phyloP scores from a whole-genome alignment of 2,329 filamentous ascomycete genomes.

The Trichoderma atroviride region DNA sequence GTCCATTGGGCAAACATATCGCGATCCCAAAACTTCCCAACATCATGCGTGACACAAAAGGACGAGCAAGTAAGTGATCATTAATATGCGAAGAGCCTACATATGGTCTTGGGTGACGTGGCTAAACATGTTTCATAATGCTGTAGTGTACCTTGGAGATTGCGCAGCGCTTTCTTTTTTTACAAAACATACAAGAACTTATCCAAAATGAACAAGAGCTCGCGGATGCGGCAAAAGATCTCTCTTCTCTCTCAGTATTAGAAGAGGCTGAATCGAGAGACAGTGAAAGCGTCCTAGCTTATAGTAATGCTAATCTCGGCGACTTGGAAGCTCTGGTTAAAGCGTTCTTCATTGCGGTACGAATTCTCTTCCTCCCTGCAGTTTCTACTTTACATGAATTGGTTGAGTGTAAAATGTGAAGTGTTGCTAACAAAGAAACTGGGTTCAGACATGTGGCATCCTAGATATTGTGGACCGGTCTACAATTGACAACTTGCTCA shows the following conservation, averaged over 20 bases:
- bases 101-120: too few species aligned
- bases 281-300: slow-evolving; percentile 1
- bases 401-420: neutral
- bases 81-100: too few species aligned
- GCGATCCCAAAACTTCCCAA: slow-evolving; percentile 2
- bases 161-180: slow-evolving; percentile 12
- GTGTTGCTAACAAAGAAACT: neutral
- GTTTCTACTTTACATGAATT: neutral
- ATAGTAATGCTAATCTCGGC: slow-evolving; percentile 2
- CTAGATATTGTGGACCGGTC: slow-evolving; percentile 2
- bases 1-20: neutral
- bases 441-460: neutral
- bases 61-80: neutral
- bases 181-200: slow-evolving; percentile 10
- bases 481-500: neutral
- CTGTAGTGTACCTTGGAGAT: slow-evolving; percentile 8
- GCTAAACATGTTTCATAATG: neutral
- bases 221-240: neutral
- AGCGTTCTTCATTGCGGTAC: neutral
- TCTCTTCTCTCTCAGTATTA: neutral
- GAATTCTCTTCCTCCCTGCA: neutral
- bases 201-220: neutral
- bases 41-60: slow-evolving; percentile 12
- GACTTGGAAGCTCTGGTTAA: neutral
- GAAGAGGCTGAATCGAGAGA: neutral